A percentile compares a stretch with the other conserved stretches of the same genome.
These are phyloP conservation scores for Lactarius indigo DNA, from an alignment of 768 basidiomycete genomes.

Conservation along the genomic window DNA sequence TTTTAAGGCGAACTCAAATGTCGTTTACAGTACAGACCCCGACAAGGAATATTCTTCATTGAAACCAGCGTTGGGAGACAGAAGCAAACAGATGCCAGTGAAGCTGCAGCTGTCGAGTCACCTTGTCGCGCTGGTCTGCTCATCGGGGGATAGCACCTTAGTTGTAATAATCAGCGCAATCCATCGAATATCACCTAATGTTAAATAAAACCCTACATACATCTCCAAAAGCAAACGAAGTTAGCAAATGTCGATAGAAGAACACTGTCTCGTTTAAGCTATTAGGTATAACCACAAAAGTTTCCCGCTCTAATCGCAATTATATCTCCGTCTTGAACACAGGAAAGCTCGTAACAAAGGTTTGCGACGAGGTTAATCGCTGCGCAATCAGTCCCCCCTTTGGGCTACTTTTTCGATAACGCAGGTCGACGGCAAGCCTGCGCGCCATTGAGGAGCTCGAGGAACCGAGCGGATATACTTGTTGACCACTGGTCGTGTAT, in stretches of 20 bases:
- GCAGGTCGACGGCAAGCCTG: conserved; percentile 60
- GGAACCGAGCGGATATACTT: conserved; percentile 53
- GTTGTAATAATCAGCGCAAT: background rate
- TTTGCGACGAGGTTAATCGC: conserved; percentile 54
- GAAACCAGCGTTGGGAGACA: too few relatives aligned
- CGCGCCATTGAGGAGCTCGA: conserved; percentile 61
- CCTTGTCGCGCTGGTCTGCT: background rate
- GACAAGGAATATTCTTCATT: background rate
- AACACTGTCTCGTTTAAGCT: background rate
- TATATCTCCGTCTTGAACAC: conserved; percentile 46
- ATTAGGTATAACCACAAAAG: background rate
- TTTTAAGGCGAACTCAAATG: background rate
- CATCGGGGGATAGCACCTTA: background rate
- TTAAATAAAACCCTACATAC: background rate
- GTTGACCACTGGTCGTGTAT: conserved; percentile 48
- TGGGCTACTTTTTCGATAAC: conserved; percentile 44
- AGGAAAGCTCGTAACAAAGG: conserved; percentile 74
- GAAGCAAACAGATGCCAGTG: background rate
- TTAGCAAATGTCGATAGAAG: background rate
- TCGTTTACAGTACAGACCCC: background rate
- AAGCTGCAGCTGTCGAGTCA: background rate
- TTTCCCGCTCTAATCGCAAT: conserved; percentile 4
- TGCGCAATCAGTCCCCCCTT: conserved; percentile 56
- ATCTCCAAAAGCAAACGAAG: background rate
- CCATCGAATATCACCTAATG: background rate